Percentiles rank a stretch among this genome's conserved stretches.
Conservation (phyloP, 2,329 filamentous ascomycete species). For the Arthrocladium fulminans region DNA sequence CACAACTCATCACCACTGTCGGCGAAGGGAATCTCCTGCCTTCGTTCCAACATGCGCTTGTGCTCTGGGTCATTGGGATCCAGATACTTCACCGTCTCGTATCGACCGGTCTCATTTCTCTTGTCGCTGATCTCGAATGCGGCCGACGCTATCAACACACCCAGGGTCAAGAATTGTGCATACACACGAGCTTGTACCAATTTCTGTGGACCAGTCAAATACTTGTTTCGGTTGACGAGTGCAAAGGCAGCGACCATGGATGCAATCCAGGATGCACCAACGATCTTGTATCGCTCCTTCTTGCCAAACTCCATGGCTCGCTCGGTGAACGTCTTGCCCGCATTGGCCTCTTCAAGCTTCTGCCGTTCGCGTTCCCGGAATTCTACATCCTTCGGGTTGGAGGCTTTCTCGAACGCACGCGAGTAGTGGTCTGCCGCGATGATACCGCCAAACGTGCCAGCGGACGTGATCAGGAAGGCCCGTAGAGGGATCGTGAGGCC, state of each 20-base stretch:
- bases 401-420: conserved; percentile 59
- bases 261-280: conserved; percentile 71
- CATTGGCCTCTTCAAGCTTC: conserved; percentile 45
- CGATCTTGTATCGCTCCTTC: conserved; percentile 77
- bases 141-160: conserved; percentile 72
- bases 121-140: conserved; percentile 75
- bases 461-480: conserved; percentile 75
- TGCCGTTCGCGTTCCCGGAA: conserved; percentile 53
- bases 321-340: conserved; percentile 49
- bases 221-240: conserved; percentile 68
- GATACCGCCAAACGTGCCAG: conserved; percentile 78
- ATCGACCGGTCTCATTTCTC: conserved; percentile 60
- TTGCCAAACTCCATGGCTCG: conserved; percentile 63
- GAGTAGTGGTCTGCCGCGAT: conserved; percentile 70
- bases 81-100: conserved; percentile 65
- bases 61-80: conserved; percentile 76
- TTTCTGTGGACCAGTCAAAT: conserved; percentile 70
- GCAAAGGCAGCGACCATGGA: conserved; percentile 67
- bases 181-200: conserved; percentile 91
- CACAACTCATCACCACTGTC: conserved; percentile 57
- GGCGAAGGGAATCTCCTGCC: conserved; percentile 10
- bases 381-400: conserved; percentile 61
- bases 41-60: conserved; percentile 64
- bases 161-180: conserved; percentile 79
- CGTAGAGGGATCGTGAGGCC: conserved; percentile 81